A percentile compares a stretch with the other conserved stretches of the same genome.
Conservation (phyloP, 2,329 filamentous ascomycete genomes). For the Stemphylium beticola region DNA sequence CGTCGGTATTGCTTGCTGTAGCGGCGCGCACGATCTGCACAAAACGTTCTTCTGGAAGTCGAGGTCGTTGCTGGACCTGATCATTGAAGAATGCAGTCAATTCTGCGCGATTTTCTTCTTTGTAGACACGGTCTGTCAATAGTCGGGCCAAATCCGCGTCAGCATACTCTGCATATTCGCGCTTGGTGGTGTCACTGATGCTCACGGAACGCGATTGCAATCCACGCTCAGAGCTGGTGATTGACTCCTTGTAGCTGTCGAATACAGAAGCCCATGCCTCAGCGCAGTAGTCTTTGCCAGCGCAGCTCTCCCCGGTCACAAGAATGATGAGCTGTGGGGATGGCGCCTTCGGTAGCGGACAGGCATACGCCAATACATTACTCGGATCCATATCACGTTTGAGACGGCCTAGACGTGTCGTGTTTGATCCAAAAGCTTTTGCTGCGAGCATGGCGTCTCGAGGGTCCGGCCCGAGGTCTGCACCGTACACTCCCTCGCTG, state of each 20-base stretch:
- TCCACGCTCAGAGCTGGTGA: background rate
- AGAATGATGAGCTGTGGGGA: slow-evolving; percentile 47
- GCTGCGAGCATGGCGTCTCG: slow-evolving; percentile 60
- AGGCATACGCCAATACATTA: slow-evolving; percentile 62
- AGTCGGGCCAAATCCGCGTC: slow-evolving; percentile 38
- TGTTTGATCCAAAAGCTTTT: slow-evolving; percentile 65
- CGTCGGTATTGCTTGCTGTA: slow-evolving; percentile 50
- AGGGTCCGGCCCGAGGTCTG: slow-evolving; percentile 68
- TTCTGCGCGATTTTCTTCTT: slow-evolving; percentile 63
- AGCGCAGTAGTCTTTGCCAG: slow-evolving; percentile 68
- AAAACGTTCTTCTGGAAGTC: slow-evolving; percentile 54
- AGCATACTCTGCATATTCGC: slow-evolving; percentile 49
- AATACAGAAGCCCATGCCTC: slow-evolving; percentile 58
- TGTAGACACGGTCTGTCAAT: slow-evolving; percentile 63
- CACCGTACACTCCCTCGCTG: slow-evolving; percentile 62
- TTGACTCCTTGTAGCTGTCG: slow-evolving; percentile 5
- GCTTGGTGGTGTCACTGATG: slow-evolving; percentile 61
- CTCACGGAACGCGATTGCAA: slow-evolving; percentile 40
- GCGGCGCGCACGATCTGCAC: slow-evolving; percentile 50
- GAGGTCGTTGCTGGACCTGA: slow-evolving; percentile 53
- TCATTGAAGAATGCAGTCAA: slow-evolving; percentile 60
- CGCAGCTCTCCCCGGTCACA: slow-evolving; percentile 61
- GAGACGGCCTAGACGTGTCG: slow-evolving; percentile 56
- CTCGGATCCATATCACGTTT: slow-evolving; percentile 59
- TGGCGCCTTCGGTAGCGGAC: slow-evolving; percentile 56